These are phyloP conservation scores for Mucor racemosus DNA, from an alignment of 371 early-diverging fungal species.

Conservation along the genomic window DNA sequence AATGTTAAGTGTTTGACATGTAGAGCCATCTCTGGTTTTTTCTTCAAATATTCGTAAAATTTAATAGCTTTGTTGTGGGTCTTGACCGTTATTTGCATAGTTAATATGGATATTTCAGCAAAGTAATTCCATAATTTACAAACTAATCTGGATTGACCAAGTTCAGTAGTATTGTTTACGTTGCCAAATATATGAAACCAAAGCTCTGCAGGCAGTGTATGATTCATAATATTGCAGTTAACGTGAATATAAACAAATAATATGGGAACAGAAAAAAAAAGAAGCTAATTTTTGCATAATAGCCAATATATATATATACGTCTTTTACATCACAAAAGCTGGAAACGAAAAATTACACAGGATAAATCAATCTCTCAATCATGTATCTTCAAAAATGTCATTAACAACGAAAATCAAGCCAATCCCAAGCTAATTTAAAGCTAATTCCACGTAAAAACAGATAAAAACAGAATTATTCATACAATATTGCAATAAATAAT, in stretches of 20 bases:
- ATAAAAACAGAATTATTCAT: too few species aligned
- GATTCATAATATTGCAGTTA: neutral
- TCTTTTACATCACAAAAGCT: too few species aligned
- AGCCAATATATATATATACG: too few species aligned
- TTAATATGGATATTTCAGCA: neutral
- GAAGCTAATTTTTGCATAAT: neutral
- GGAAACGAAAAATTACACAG: too few species aligned
- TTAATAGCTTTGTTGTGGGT: slow-evolving; percentile 1
- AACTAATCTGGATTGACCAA: neutral
- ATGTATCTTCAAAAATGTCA: too few species aligned
- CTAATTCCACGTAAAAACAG: too few species aligned
- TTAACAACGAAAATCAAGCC: too few species aligned
- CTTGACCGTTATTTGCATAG: slow-evolving; percentile 1
- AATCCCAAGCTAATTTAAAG: too few species aligned
- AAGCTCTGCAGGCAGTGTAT: neutral
- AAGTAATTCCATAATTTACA: neutral
- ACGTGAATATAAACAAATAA: neutral
- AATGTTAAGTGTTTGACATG: neutral
- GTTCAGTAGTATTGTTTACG: neutral
- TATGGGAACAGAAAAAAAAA: neutral
- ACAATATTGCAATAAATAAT: too few species aligned
- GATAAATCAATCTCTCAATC: too few species aligned
- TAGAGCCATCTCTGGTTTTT: neutral
- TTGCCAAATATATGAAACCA: neutral
- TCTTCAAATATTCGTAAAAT: neutral